phyloP scores from a whole-genome alignment of 495 filamentous ascomycete genomes.

The Tricharina praecox region DNA sequence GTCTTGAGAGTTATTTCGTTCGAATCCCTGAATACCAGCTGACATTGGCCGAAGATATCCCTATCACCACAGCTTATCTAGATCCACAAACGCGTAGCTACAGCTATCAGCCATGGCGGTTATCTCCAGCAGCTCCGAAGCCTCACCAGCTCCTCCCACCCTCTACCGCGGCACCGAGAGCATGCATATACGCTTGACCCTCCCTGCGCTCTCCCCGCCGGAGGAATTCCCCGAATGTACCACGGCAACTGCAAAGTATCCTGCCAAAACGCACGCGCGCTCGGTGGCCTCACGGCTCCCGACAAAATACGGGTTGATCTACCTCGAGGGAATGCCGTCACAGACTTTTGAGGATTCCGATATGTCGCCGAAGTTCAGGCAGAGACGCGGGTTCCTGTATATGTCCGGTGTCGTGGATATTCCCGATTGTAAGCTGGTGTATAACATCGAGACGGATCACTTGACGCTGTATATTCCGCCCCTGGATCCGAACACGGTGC shows the following conservation, averaged over 20 bases:
- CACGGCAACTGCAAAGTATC: no score
- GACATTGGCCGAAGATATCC: no score
- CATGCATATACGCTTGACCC: neutral
- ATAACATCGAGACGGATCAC: slow-evolving; percentile 40
- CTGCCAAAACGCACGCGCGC: slow-evolving; percentile 67
- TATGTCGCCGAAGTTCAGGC: slow-evolving; percentile 41
- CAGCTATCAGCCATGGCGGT: neutral
- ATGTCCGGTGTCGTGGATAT: slow-evolving; percentile 41
- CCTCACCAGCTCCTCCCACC: neutral
- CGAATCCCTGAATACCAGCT: no score
- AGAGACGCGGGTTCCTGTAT: slow-evolving; percentile 57
- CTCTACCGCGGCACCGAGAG: neutral
- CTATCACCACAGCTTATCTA: no score
- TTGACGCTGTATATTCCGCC: slow-evolving; percentile 46
- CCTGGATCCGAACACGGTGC: slow-evolving; percentile 36
- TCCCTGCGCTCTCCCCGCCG: neutral
- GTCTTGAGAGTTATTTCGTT: no score
- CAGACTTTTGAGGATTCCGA: slow-evolving; percentile 44
- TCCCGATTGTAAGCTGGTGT: slow-evolving; percentile 43
- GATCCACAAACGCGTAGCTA: no score
- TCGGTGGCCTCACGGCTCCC: slow-evolving; percentile 52
- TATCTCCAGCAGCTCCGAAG: neutral
- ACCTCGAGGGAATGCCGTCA: slow-evolving; percentile 36
- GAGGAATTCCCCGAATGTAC: no score
- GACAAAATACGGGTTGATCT: slow-evolving; percentile 44